Base-by-base conservation (phyloP, 805 yeast genomes). In the Yarrowia sp. region DNA sequence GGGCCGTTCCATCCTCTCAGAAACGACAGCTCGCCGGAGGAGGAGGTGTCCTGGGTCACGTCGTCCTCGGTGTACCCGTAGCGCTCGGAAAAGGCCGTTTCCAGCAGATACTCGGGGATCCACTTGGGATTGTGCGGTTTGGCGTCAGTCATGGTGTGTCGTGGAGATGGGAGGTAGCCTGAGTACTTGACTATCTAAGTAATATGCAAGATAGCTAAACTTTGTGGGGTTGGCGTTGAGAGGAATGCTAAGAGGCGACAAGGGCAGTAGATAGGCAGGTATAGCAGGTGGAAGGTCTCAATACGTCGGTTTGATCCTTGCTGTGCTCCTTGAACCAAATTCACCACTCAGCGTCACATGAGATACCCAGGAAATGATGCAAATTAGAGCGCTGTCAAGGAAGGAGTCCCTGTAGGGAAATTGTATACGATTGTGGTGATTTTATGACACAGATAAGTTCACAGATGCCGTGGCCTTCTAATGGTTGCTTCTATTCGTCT, bases 71-170 rank as follows among this genome's bases (percentile, higher is more conserved):
- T 27, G 61, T 55, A 55, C 0, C 61, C 61, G 38, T 55, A 39
- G 19, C 61, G 47, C 29, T 55, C 61, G 46, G 61, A 8, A 39
- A 55, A 55, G 8, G 47, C 47, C 29, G 61, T 55, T 29, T 55
- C 61, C 47, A 55, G 38, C 38, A 55, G 29, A 13, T 55, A 55
- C 21, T 55, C 61, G 35, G 61, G 61, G 10, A 55, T 55, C 61
- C 61, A 55, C 47, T 55, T 55, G 61, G 61, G 61, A 27, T 55
- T 55, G 36, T 33, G 47, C 6, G 61, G 46, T 38, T 55, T 55
- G 25, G 27, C 18, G 47, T 55, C 61, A 8, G 58, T 33, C 58
- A 51, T 51, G 41, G 6, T 18, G 41, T 33, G 56, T n/a, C 27
- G 31, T 24, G 16, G 21, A 12, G 42, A 33, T 22, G 21, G 42